phyloP scores from a whole-genome alignment of 1,284 basidiomycete species.

The Sanghuangporus weigelae region DNA sequence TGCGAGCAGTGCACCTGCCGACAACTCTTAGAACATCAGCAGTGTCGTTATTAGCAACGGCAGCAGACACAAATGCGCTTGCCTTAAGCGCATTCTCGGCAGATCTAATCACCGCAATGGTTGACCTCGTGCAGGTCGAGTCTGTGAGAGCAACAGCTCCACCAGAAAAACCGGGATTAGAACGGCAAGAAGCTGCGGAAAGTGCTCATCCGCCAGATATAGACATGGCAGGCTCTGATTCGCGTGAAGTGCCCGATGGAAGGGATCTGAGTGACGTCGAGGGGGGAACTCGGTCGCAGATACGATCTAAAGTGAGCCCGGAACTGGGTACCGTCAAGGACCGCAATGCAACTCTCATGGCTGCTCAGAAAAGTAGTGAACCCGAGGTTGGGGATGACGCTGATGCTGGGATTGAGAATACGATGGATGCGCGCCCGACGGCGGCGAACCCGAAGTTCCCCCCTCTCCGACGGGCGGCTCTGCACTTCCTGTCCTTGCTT shows the following conservation, averaged over 20 bases:
- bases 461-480: conserved; percentile 73
- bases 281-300: neutral
- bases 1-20: conserved; percentile 57
- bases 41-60: conserved; percentile 76
- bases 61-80: conserved; percentile 56
- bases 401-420: neutral
- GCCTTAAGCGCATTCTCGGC: conserved; percentile 59
- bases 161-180: neutral
- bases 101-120: conserved; percentile 59
- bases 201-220: neutral
- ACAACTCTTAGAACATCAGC: conserved; percentile 76
- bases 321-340: conserved; percentile 6
- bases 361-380: neutral
- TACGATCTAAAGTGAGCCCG: conserved; percentile 7
- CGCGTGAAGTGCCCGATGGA: neutral
- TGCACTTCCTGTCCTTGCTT: conserved; percentile 72
- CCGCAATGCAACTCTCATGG: neutral
- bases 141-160: conserved; percentile 31
- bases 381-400: neutral
- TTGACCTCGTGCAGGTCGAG: conserved; percentile 80
- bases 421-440: conserved; percentile 51
- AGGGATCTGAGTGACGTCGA: neutral
- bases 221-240: neutral
- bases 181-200: neutral
- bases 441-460: conserved; percentile 64